Base-by-base conservation (phyloP, 2,329 filamentous ascomycete species). In the Neonectria faginata region DNA sequence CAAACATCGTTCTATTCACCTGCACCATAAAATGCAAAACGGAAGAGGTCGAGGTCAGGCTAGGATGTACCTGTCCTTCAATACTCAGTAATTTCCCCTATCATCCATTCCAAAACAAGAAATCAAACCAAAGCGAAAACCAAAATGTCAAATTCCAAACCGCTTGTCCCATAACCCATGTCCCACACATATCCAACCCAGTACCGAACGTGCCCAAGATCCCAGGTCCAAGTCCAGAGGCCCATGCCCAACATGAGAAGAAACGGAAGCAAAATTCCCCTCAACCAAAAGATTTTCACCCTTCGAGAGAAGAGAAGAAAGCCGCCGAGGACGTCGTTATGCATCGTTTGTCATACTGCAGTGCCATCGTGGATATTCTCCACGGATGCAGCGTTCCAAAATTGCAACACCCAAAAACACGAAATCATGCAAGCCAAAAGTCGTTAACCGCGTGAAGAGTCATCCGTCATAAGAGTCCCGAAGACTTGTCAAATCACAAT, bases 261-360 rank as follows among this genome's bases (percentile, higher is more conserved):
- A 54, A 16, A 41, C 36, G 29, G 27, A 54, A 55, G 12, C 33
- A 25, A 39, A 41, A 27, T 10, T 11, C 36, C 27, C 42, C n/a
- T 45, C 16, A 33, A 52, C 11, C 57, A 20, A 55, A 41, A 50
- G 5, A 58, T 33, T 22, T 25, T 33, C 29, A 31, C 12, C 41
- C 31, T 7, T 42, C 42, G 3, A 33, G 20, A 36, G 42, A 44
- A 31, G 41, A 42, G 22, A 14, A 53, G 27, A 20, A 33, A 47
- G 42, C 44, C 41, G 42, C 33, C 44, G 25, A 36, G 52, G 61
- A 59, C 44, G 57, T 69, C 47, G 52, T 57, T 22, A 60, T 53
- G 36, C 64, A 67, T 65, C 52, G 53, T 61, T 54, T 68, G 60
- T 68, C 69, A 63, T 72, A 62, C 67, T 68, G 66, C 70, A 71